A percentile compares a stretch with the other conserved stretches of the same genome.
Conservation (phyloP, 140 eudicot genomes). For the Stevia rebaudiana region DNA sequence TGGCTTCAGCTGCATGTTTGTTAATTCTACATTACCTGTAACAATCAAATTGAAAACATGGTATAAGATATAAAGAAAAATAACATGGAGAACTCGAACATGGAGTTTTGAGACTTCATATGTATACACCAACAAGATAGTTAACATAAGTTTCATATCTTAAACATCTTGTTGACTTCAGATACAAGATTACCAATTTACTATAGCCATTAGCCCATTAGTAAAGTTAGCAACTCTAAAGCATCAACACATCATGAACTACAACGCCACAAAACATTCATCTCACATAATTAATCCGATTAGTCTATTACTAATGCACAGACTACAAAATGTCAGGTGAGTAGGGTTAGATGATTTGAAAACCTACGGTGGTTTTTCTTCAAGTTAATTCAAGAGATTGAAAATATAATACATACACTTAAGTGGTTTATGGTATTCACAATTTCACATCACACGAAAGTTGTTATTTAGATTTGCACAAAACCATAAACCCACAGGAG, state of each 20-base stretch:
- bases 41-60: constrained; percentile 10
- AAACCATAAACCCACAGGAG: constrained; percentile 15
- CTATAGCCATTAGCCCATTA: not conserved
- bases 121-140: constrained; percentile 5
- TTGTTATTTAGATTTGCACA: not conserved
- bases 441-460: not conserved
- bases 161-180: constrained; percentile 5
- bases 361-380: not conserved
- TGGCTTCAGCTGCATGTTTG: constrained; percentile 97
- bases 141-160: constrained; percentile 5
- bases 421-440: not conserved
- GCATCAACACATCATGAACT: constrained; percentile 15
- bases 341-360: not conserved
- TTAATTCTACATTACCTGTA: constrained; percentile 90
- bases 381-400: not conserved
- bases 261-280: not conserved
- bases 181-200: not conserved
- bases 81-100: constrained; percentile 1
- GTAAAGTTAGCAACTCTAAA: not conserved
- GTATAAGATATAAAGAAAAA: not conserved
- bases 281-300: not conserved
- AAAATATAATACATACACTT: not conserved
- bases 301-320: not conserved
- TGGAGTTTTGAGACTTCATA: not conserved
- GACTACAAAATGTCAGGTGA: constrained; percentile 9